Conservation (phyloP, 345 rosid genomes). For the Mercurialis annua region DNA sequence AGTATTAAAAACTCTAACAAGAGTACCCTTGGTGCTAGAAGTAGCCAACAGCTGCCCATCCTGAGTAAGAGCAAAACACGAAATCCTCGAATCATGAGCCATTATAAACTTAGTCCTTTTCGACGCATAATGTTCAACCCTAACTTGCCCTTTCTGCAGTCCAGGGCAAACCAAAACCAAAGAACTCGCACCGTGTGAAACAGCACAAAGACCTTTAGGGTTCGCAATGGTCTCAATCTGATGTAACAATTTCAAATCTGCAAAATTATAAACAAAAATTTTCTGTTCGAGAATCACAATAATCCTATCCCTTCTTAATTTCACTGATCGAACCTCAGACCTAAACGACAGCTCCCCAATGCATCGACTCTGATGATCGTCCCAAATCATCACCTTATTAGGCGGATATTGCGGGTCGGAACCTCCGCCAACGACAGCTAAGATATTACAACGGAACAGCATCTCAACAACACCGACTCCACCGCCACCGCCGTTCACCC, state of each 20-base stretch:
- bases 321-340: constrained; percentile 77
- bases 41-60: constrained; percentile 90
- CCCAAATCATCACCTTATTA: constrained; percentile 95
- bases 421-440: constrained; percentile 95
- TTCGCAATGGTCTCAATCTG: constrained; percentile 87
- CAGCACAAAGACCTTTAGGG: constrained; percentile 87
- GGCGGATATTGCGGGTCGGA: constrained; percentile 77
- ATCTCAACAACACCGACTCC: constrained; percentile 80
- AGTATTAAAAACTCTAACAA: constrained; percentile 72
- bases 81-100: constrained; percentile 96
- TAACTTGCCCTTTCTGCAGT: constrained; percentile 83
- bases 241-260: constrained; percentile 76
- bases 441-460: constrained; percentile 86
- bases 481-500: constrained; percentile 45
- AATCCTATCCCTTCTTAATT: constrained; percentile 74
- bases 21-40: constrained; percentile 84
- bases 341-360: constrained; percentile 86
- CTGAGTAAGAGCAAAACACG: constrained; percentile 77
- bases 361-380: constrained; percentile 80
- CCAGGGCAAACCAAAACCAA: constrained; percentile 85
- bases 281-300: constrained; percentile 79
- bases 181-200: constrained; percentile 73
- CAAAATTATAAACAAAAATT: constrained; percentile 80
- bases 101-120: constrained; percentile 81
- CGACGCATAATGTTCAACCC: constrained; percentile 82